phyloP scores from a whole-genome alignment of 768 basidiomycete genomes.

The Boletus eberwhitei region DNA sequence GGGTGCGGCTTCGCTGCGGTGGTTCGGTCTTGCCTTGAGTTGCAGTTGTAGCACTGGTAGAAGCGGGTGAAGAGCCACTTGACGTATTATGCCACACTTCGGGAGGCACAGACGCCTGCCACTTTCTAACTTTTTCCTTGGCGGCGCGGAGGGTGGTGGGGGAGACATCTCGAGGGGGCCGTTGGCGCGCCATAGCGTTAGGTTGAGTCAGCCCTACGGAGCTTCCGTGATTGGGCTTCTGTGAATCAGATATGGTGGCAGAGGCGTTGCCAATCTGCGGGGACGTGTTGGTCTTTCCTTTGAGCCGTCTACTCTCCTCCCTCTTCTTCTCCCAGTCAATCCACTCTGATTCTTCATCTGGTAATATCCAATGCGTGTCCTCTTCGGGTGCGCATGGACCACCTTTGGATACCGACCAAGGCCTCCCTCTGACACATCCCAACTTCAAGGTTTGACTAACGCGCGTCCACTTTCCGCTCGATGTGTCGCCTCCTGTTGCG shows the following conservation, averaged over 20 bases:
- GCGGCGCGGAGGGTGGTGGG: slow-evolving; percentile 27
- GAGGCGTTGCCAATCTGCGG: slow-evolving; percentile 1
- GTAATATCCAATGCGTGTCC: slow-evolving; percentile 35
- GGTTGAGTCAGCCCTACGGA: background rate
- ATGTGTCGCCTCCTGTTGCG: slow-evolving; percentile 37
- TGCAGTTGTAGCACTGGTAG: no score
- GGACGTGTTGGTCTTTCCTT: slow-evolving; percentile 12
- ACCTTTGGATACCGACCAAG: slow-evolving; percentile 23
- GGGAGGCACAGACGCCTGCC: slow-evolving; percentile 32
- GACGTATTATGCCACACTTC: slow-evolving; percentile 13
- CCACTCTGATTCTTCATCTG: slow-evolving; percentile 50
- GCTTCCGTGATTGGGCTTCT: background rate
- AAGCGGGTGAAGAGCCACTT: background rate
- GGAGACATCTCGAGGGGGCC: slow-evolving; percentile 16
- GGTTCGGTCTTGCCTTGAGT: slow-evolving; percentile 20
- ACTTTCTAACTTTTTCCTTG: slow-evolving; percentile 34
- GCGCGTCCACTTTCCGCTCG: slow-evolving; percentile 47
- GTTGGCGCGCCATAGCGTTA: slow-evolving; percentile 1
- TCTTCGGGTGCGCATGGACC: slow-evolving; percentile 23
- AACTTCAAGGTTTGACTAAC: slow-evolving; percentile 40
- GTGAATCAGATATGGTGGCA: slow-evolving; percentile 6
- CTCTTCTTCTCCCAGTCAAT: slow-evolving; percentile 40
- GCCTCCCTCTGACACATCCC: slow-evolving; percentile 37
- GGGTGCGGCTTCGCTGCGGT: slow-evolving; percentile 23
- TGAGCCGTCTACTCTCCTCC: slow-evolving; percentile 17